These are phyloP conservation scores for Castanea crenata DNA, from an alignment of 306 rosid species.

Conservation along the genomic window DNA sequence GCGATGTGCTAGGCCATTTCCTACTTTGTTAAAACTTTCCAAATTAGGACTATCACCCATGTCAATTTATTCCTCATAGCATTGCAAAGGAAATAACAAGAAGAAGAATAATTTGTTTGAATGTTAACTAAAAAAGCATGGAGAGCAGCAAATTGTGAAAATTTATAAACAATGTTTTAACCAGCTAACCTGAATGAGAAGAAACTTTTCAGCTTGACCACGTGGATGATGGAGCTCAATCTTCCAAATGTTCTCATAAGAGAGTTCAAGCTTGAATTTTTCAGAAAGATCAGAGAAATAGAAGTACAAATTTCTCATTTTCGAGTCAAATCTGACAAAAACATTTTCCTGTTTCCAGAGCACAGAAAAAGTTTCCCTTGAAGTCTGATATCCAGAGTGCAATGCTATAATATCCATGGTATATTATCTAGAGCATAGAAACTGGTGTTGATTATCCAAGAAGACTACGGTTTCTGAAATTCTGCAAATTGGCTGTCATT, in stretches of 20 bases:
- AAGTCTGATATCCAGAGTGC: conserved; percentile 52
- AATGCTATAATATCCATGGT: conserved; percentile 18
- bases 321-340: conserved; percentile 34
- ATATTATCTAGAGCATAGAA: too few relatives aligned
- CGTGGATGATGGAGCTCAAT: conserved; percentile 37
- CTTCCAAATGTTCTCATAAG: conserved; percentile 38
- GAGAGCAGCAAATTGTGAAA: not conserved
- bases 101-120: too few relatives aligned
- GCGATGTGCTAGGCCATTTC: too few relatives aligned
- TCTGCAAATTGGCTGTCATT: too few relatives aligned
- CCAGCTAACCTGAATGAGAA: conserved; percentile 52
- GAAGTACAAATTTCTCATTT: conserved; percentile 32
- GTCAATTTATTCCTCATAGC: too few relatives aligned
- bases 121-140: not conserved
- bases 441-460: not conserved
- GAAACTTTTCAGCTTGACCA: conserved; percentile 23
- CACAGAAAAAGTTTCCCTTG: conserved; percentile 39
- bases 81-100: too few relatives aligned
- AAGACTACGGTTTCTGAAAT: too few relatives aligned
- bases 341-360: conserved; percentile 48
- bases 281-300: conserved; percentile 17
- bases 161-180: not conserved
- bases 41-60: too few relatives aligned
- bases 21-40: too few relatives aligned
- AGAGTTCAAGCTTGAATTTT: conserved; percentile 48